These are phyloP conservation scores for Euphorbia pulcherrima DNA, from an alignment of 345 rosid species.

Conservation along the genomic window DNA sequence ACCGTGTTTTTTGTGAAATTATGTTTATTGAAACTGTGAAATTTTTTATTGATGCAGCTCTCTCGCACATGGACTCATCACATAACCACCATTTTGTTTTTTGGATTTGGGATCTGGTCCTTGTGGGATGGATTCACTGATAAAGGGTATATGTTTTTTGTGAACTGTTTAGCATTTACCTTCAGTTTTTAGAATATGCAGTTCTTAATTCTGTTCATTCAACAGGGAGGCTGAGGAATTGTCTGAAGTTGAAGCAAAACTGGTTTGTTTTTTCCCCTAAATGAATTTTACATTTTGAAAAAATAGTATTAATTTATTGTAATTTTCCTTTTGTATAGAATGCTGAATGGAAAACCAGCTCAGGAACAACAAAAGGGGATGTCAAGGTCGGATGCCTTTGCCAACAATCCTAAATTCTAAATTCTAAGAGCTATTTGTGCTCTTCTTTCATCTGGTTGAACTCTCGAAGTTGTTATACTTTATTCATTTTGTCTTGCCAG, in stretches of 20 bases:
- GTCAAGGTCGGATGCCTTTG: slow-evolving; percentile 47
- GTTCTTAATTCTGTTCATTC: slow-evolving; percentile 12
- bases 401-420: not conserved
- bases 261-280: slow-evolving; percentile 45
- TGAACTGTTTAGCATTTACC: slow-evolving; percentile 6
- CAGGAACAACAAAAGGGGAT: slow-evolving; percentile 40
- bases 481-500: not conserved
- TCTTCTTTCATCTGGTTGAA: not conserved
- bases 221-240: slow-evolving; percentile 70
- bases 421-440: not conserved
- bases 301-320: slow-evolving; percentile 11
- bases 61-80: slow-evolving; percentile 93
- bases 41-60: slow-evolving; percentile 43
- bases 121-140: slow-evolving; percentile 77
- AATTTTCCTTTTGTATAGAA: slow-evolving; percentile 37
- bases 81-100: slow-evolving; percentile 72
- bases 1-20: not conserved
- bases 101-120: slow-evolving; percentile 81
- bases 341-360: slow-evolving; percentile 61
- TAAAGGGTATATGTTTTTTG: slow-evolving; percentile 45
- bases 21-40: slow-evolving; percentile 5
- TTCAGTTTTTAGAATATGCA: slow-evolving; percentile 2
- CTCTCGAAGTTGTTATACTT: not conserved
- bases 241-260: slow-evolving; percentile 82
- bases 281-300: slow-evolving; percentile 7